Evolutionary conservation across 2,329 filamentous ascomycete species (phyloP).

Genomic region (Colletotrichum abscissum): DNA sequence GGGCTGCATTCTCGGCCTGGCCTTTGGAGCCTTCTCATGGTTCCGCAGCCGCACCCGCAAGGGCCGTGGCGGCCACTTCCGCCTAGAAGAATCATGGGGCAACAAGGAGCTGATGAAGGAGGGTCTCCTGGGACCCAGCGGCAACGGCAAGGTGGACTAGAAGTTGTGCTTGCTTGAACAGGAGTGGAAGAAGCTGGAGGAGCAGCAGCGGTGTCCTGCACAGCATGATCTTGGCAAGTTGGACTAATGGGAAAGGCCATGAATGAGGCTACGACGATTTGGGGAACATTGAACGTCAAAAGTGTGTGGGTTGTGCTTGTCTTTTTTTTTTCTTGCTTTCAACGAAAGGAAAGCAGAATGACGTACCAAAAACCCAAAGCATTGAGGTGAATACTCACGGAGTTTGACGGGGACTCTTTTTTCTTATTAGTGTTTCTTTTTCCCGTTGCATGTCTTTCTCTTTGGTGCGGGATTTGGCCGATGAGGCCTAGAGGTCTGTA

Average conservation of each 20-base stretch:
- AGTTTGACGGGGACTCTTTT: conserved; percentile 34
- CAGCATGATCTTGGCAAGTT: conserved; percentile 28
- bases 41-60: conserved; percentile 65
- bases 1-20: conserved; percentile 67
- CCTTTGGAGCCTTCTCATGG: conserved; percentile 64
- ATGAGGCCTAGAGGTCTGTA: conserved; percentile 29
- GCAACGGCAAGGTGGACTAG: conserved; percentile 63
- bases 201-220: neutral
- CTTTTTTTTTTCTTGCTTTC: neutral
- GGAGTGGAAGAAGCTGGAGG: conserved; percentile 17
- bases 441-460: conserved; percentile 16
- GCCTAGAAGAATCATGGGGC: conserved; percentile 66
- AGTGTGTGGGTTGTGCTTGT: neutral
- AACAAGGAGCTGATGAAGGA: conserved; percentile 71
- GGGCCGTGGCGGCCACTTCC: conserved; percentile 68
- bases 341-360: conserved; percentile 10
- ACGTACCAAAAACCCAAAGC: conserved; percentile 24
- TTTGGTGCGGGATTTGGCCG: neutral
- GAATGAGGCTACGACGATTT: conserved; percentile 33
- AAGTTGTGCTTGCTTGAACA: conserved; percentile 5
- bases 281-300: conserved; percentile 20
- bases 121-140: conserved; percentile 64
- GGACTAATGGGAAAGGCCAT: conserved; percentile 35
- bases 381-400: conserved; percentile 33
- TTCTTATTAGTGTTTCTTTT: conserved; percentile 21